These are phyloP conservation scores for Rhodotorula mucilaginosa DNA, from an alignment of 1,284 basidiomycete genomes.

Conservation along the genomic window DNA sequence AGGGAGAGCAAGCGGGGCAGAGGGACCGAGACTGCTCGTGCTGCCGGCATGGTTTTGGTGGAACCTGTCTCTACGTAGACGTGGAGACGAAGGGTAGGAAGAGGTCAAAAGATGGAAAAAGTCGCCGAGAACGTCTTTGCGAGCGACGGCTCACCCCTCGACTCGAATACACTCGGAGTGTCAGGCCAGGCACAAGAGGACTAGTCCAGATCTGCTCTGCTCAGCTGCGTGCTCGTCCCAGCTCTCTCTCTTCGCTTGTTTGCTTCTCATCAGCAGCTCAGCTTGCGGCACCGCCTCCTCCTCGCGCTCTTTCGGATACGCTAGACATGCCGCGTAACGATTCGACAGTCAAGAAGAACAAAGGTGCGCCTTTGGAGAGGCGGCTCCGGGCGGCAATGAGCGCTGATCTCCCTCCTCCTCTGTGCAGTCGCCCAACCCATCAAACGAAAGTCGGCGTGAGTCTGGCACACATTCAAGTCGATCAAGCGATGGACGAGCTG, in stretches of 20 bases:
- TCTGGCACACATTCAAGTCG: not conserved
- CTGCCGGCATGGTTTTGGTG: not conserved
- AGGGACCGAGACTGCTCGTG: constrained; percentile 1
- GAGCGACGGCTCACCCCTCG: not conserved
- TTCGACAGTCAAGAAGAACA: constrained; percentile 16
- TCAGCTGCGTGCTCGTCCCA: not conserved
- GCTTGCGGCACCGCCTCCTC: not conserved
- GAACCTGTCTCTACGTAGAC: not conserved
- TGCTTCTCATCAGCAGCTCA: not conserved
- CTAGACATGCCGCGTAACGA: constrained; percentile 26
- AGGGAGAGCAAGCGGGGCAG: constrained; percentile 58
- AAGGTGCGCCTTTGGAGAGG: constrained; percentile 4
- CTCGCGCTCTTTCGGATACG: not conserved
- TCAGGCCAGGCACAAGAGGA: too few species aligned
- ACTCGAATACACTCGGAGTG: too few species aligned
- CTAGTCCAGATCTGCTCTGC: too few species aligned
- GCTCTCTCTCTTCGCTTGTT: not conserved
- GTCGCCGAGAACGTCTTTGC: not conserved
- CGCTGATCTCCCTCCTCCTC: not conserved
- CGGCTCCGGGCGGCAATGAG: not conserved
- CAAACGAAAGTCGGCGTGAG: constrained; percentile 9
- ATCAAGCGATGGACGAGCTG: not conserved
- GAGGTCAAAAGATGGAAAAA: not conserved
- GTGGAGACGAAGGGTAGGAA: not conserved
- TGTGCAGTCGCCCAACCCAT: not conserved